Percentiles rank a stretch among this genome's conserved stretches.
Evolutionary conservation across 2,329 filamentous ascomycete genomes (phyloP).

Genomic region (Verruconis gallopava): DNA sequence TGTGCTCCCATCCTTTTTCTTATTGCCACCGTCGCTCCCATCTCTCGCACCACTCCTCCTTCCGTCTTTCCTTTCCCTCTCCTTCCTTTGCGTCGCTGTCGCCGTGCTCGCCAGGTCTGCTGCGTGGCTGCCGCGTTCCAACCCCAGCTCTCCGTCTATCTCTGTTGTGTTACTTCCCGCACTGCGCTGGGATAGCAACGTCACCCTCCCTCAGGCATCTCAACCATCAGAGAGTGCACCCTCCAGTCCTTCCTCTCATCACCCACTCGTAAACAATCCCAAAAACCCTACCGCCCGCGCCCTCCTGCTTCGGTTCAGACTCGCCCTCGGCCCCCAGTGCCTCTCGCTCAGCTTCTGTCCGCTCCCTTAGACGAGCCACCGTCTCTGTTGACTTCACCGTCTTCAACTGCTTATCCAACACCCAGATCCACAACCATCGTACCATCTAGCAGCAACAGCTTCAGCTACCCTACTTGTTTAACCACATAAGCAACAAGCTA

Average conservation of each 20-base stretch:
- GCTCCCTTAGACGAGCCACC: too few species aligned
- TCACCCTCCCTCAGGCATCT: background rate
- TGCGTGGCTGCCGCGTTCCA: background rate
- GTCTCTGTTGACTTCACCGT: too few species aligned
- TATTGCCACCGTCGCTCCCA: background rate
- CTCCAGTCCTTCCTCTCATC: background rate
- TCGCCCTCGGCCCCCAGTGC: background rate
- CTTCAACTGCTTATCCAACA: too few species aligned
- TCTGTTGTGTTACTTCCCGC: background rate
- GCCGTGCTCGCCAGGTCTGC: background rate
- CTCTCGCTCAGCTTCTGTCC: background rate
- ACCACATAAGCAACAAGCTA: too few species aligned
- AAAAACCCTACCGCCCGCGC: too few species aligned
- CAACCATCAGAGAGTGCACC: background rate
- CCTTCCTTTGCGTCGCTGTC: background rate
- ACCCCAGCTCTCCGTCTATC: background rate
- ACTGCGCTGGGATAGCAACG: background rate
- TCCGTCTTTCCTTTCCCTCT: background rate
- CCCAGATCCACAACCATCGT: too few species aligned
- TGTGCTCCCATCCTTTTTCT: background rate
- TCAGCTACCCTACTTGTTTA: too few species aligned
- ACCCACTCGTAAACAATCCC: too few species aligned
- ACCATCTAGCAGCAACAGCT: too few species aligned
- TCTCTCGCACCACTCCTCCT: too few species aligned
- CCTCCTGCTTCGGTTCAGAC: background rate